Evolutionary conservation across 495 filamentous ascomycete species (phyloP).

Genomic region (Podospora anserina): DNA sequence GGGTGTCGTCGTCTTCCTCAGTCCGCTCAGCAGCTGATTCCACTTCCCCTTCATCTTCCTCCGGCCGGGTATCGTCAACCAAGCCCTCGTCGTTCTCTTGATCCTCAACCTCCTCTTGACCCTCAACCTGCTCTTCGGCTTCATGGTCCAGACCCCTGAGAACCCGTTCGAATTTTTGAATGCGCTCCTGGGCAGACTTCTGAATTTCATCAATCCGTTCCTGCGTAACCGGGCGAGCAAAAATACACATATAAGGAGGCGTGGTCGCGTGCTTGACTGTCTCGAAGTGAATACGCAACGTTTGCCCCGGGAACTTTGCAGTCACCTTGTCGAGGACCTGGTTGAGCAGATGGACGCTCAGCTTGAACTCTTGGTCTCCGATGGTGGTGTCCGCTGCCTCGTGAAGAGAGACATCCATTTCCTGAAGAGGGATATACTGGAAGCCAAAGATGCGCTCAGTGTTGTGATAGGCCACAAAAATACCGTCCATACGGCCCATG

Average conservation of each 20-base stretch:
- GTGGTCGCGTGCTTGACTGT: slow-evolving; percentile 52
- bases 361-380: slow-evolving; percentile 83
- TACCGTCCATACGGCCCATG: slow-evolving; percentile 97
- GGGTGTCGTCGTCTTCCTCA: slow-evolving; percentile 19
- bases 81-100: slow-evolving; percentile 13
- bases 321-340: slow-evolving; percentile 71
- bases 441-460: slow-evolving; percentile 94
- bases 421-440: slow-evolving; percentile 80
- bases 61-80: slow-evolving; percentile 10
- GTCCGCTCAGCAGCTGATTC: slow-evolving; percentile 10
- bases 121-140: slow-evolving; percentile 15
- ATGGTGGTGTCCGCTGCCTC: slow-evolving; percentile 60
- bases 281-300: slow-evolving; percentile 84
- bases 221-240: slow-evolving; percentile 77
- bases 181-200: slow-evolving; percentile 52
- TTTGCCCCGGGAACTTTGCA: slow-evolving; percentile 65
- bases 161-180: slow-evolving; percentile 65
- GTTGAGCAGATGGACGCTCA: slow-evolving; percentile 76
- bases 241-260: slow-evolving; percentile 81
- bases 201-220: slow-evolving; percentile 73
- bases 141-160: slow-evolving; percentile 50
- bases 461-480: slow-evolving; percentile 98
- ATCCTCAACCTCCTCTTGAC: slow-evolving; percentile 29
- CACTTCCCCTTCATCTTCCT: slow-evolving; percentile 1
- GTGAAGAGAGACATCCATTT: slow-evolving; percentile 86